phyloP scores from a whole-genome alignment of 495 filamentous ascomycete genomes.

The Penicillium nucicola region DNA sequence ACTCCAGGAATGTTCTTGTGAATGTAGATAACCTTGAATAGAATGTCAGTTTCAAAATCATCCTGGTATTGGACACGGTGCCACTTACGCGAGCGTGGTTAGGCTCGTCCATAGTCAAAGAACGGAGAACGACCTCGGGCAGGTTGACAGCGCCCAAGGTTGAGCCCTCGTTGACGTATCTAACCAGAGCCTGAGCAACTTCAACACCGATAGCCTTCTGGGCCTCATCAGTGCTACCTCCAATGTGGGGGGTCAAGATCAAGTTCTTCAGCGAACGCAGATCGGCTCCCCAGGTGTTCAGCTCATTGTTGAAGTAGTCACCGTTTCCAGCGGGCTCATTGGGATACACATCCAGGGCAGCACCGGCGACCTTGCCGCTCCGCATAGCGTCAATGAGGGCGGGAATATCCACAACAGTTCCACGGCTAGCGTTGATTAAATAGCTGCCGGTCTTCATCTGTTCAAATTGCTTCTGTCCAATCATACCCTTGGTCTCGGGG shows the following conservation, averaged over 20 bases:
- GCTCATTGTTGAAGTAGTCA: slow-evolving; percentile 82
- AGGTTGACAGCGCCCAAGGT: slow-evolving; percentile 93
- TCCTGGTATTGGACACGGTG: neutral
- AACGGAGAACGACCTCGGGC: slow-evolving; percentile 87
- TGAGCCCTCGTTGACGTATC: slow-evolving; percentile 88
- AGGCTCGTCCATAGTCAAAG: slow-evolving; percentile 79
- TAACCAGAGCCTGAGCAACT: slow-evolving; percentile 79
- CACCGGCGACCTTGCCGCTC: slow-evolving; percentile 84
- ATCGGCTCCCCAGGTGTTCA: slow-evolving; percentile 86
- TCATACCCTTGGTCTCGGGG: slow-evolving; percentile 88
- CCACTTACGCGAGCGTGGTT: slow-evolving; percentile 72
- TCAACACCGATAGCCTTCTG: slow-evolving; percentile 95
- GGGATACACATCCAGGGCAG: slow-evolving; percentile 94
- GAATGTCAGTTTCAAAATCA: slow-evolving; percentile 4
- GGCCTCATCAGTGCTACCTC: slow-evolving; percentile 95
- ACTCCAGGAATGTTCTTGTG: slow-evolving; percentile 96
- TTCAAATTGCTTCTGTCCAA: slow-evolving; percentile 69
- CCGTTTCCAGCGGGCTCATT: slow-evolving; percentile 92
- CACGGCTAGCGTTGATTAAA: slow-evolving; percentile 92
- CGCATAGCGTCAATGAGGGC: slow-evolving; percentile 87
- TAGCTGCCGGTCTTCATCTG: slow-evolving; percentile 92
- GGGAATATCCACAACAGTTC: slow-evolving; percentile 90
- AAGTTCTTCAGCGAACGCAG: slow-evolving; percentile 84
- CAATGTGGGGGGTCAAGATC: slow-evolving; percentile 94
- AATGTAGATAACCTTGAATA: slow-evolving; percentile 76